These are phyloP conservation scores for Cardamine resedifolia DNA, from an alignment of 345 rosid genomes.

Conservation along the genomic window DNA sequence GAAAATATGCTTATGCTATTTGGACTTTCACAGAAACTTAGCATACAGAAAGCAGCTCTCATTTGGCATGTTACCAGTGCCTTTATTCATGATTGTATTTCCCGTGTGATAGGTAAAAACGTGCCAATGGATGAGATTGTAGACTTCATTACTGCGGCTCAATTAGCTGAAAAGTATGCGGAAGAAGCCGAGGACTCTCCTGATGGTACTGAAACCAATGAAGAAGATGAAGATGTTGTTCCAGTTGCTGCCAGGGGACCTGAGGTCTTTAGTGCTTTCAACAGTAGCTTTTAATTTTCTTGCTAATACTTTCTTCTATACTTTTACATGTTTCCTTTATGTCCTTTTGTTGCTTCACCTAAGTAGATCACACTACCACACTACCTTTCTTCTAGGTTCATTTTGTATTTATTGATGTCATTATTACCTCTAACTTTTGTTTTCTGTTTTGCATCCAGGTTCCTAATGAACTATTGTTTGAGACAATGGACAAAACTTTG, in stretches of 20 bases:
- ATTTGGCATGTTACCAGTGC: background rate
- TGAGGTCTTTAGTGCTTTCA: constrained; percentile 47
- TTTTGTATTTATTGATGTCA: background rate
- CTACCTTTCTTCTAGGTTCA: constrained; percentile 11
- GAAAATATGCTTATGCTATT: background rate
- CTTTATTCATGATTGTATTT: constrained; percentile 23
- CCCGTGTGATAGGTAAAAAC: constrained; percentile 51
- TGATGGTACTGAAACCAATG: constrained; percentile 31
- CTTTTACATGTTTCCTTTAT: background rate
- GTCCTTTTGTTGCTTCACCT: background rate
- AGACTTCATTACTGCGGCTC: constrained; percentile 84
- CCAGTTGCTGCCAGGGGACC: constrained; percentile 22
- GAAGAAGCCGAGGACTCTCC: constrained; percentile 42
- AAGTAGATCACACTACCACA: background rate
- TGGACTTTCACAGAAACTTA: background rate
- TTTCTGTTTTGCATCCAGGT: constrained; percentile 30
- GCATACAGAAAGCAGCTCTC: background rate
- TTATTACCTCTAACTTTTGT: constrained; percentile 13
- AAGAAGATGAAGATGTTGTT: constrained; percentile 29
- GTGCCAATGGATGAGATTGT: constrained; percentile 66
- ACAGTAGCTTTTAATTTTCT: background rate
- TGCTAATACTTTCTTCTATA: background rate
- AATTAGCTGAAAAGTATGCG: constrained; percentile 58
- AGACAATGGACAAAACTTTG: constrained; percentile 86
- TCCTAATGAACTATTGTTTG: constrained; percentile 63